Percentiles rank a stretch among this genome's conserved stretches.
phyloP scores from a whole-genome alignment of 352 stramenopile species.

The Phytophthora litchii region DNA sequence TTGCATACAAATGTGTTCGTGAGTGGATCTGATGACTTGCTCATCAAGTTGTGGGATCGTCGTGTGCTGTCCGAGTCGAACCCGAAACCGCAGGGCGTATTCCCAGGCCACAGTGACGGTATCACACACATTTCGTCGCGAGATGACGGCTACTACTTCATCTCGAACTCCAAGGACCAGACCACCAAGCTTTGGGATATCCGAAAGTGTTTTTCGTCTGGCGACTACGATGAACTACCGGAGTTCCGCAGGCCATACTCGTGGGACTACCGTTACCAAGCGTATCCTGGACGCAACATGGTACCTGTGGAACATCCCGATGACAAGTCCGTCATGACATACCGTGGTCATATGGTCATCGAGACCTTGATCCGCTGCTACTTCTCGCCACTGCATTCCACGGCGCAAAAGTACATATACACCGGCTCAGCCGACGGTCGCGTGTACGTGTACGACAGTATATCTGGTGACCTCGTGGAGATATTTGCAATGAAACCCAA shows the following conservation, averaged over 20 bases:
- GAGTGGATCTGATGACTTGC: constrained; percentile 78
- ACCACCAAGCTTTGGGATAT: constrained; percentile 87
- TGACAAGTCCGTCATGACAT: constrained; percentile 86
- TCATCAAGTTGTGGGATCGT: constrained; percentile 89
- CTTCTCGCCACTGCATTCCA: constrained; percentile 89
- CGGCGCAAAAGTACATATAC: constrained; percentile 87
- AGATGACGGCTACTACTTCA: constrained; percentile 88
- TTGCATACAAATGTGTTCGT: constrained; percentile 88
- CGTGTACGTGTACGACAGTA: constrained; percentile 84
- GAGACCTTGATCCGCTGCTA: constrained; percentile 87
- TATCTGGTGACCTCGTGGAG: constrained; percentile 75
- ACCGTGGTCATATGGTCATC: constrained; percentile 78
- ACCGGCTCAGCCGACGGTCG: constrained; percentile 82
- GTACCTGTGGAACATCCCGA: constrained; percentile 67
- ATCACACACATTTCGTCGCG: constrained; percentile 83
- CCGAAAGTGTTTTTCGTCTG: constrained; percentile 70
- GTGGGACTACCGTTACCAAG: constrained; percentile 87
- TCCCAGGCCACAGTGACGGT: constrained; percentile 83
- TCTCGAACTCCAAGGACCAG: constrained; percentile 90
- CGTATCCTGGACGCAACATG: constrained; percentile 68
- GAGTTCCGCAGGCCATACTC: constrained; percentile 58
- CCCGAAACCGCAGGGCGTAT: constrained; percentile 77
- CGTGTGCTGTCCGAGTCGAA: constrained; percentile 78
- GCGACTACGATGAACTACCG: constrained; percentile 47
- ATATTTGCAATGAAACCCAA: constrained; percentile 83